Evolutionary conservation across 768 basidiomycete genomes (phyloP).

Genomic region (Lactarius sanguifluus): DNA sequence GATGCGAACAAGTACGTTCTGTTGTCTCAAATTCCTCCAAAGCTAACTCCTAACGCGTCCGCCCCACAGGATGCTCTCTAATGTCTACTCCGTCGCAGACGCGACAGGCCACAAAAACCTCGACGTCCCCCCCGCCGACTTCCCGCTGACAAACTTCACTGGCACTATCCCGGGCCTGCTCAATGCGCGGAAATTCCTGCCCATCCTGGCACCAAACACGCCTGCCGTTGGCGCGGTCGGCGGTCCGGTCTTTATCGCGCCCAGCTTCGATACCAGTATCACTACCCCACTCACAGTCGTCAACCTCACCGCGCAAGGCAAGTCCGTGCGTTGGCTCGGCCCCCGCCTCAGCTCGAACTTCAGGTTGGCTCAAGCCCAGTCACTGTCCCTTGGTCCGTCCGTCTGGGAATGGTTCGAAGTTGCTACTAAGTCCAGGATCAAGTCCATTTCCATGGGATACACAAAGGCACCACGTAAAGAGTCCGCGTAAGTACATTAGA

Average conservation of each 20-base stretch:
- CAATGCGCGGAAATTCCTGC: constrained; percentile 42
- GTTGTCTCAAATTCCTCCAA: neutral
- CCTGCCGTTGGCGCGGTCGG: constrained; percentile 44
- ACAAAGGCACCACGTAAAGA: too few species aligned
- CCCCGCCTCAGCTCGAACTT: neutral
- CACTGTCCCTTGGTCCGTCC: too few species aligned
- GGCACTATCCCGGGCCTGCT: constrained; percentile 46
- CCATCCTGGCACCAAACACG: constrained; percentile 43
- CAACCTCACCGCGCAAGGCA: constrained; percentile 39
- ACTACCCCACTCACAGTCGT: constrained; percentile 39
- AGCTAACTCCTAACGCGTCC: neutral
- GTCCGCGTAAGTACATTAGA: too few species aligned
- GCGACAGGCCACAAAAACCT: constrained; percentile 46
- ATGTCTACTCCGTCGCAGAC: constrained; percentile 49
- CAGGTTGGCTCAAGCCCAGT: too few species aligned
- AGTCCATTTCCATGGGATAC: too few species aligned
- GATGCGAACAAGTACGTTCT: constrained; percentile 49
- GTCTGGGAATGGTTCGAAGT: too few species aligned
- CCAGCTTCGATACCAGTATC: constrained; percentile 38
- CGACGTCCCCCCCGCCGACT: constrained; percentile 31
- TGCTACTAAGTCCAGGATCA: too few species aligned
- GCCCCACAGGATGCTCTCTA: neutral
- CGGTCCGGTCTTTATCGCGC: constrained; percentile 36
- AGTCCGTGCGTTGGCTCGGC: constrained; percentile 30
- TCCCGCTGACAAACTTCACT: constrained; percentile 44